A percentile compares a stretch with the other conserved stretches of the same genome.
phyloP scores from a whole-genome alignment of 805 yeast species.

The Cyberlindnera meyerae region DNA sequence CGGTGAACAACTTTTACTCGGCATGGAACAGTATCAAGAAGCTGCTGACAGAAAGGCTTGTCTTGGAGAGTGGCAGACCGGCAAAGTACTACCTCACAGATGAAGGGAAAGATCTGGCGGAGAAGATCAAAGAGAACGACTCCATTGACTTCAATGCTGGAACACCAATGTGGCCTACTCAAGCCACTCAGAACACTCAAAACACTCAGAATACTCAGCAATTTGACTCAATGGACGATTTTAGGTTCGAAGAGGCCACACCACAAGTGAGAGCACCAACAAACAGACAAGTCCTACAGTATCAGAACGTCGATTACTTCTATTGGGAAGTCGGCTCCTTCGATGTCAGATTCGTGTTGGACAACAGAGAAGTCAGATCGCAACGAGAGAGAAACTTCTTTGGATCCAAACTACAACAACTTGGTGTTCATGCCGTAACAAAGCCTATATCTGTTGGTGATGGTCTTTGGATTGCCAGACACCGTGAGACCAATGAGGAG shows the following conservation, averaged over 20 bases:
- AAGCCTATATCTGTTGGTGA: constrained; percentile 78
- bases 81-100: constrained; percentile 60
- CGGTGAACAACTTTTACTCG: constrained; percentile 58
- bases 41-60: constrained; percentile 54
- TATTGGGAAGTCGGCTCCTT: constrained; percentile 61
- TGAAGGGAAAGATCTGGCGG: constrained; percentile 61
- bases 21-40: constrained; percentile 75
- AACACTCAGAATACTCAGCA: background rate
- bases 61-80: constrained; percentile 54
- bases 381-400: constrained; percentile 68
- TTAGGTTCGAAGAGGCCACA: constrained; percentile 4
- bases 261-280: constrained; percentile 2
- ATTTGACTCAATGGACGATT: background rate
- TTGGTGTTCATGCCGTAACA: constrained; percentile 48
- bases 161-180: no score
- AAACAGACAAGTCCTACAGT: constrained; percentile 3
- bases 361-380: constrained; percentile 78
- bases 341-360: constrained; percentile 60
- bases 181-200: no score
- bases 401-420: constrained; percentile 42
- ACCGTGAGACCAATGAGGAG: constrained; percentile 50
- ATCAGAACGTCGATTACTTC: constrained; percentile 23
- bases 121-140: constrained; percentile 46
- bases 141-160: constrained; percentile 27
- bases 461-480: constrained; percentile 80